Conservation (phyloP, 1,284 basidiomycete genomes). For the Cryptococcus sp. region DNA sequence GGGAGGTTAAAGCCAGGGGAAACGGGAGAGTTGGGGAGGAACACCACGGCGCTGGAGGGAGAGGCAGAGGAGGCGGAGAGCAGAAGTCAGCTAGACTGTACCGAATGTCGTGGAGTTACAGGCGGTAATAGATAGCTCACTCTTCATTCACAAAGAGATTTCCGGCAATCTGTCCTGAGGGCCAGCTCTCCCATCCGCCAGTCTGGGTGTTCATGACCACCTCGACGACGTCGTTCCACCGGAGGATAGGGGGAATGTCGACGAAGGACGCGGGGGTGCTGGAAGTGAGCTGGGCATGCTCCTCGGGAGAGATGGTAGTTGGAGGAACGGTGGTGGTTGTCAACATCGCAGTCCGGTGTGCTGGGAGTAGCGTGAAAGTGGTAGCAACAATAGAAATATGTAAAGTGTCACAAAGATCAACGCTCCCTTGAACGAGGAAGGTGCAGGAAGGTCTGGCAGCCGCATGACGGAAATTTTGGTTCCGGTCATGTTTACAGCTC, state of each 20-base stretch:
- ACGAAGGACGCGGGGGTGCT: slow-evolving; percentile 76
- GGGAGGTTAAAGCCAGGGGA: slow-evolving; percentile 68
- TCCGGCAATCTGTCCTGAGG: slow-evolving; percentile 55
- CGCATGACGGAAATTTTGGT: too few relatives aligned
- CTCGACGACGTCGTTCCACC: slow-evolving; percentile 67
- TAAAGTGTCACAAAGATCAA: too few relatives aligned
- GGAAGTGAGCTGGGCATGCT: slow-evolving; percentile 62
- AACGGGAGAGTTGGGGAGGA: slow-evolving; percentile 57
- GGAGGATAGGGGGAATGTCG: slow-evolving; percentile 73
- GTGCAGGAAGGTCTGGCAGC: background rate
- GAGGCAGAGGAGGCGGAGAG: slow-evolving; percentile 2
- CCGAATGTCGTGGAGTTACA: background rate
- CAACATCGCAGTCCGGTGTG: slow-evolving; percentile 2
- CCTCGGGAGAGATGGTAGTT: slow-evolving; percentile 59
- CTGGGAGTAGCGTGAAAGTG: too few relatives aligned
- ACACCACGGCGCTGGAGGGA: slow-evolving; percentile 71
- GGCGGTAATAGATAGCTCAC: slow-evolving; percentile 49
- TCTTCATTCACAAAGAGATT: slow-evolving; percentile 77
- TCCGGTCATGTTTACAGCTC: too few relatives aligned
- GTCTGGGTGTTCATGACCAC: slow-evolving; percentile 54
- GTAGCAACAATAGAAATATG: too few relatives aligned
- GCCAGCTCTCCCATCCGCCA: slow-evolving; percentile 52
- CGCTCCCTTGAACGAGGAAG: too few relatives aligned
- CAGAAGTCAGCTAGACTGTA: background rate
- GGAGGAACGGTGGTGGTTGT: slow-evolving; percentile 17